Base-by-base conservation (phyloP, 179 eudicot genomes). In the Spergularia azorica region DNA sequence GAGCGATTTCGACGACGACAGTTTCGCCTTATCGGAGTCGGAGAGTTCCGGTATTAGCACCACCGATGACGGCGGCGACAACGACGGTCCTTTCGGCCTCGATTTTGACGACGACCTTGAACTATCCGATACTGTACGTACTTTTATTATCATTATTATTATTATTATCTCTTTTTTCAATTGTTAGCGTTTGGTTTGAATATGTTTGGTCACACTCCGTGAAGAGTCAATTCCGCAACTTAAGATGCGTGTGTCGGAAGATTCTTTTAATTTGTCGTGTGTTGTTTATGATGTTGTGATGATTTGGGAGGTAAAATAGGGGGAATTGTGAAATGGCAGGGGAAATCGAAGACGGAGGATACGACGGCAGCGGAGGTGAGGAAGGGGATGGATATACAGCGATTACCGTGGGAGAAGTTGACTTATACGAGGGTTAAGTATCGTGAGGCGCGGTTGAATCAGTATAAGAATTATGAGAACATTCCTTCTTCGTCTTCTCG, bases 371-470 rank as follows among this genome's bases (percentile, higher is more conserved):
- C 74, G 58, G 98, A 95, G 83, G 96, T 85, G 46, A 87, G 86
- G 78, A 92, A 95, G 56, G 97, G 98, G 52, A 95, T 89, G 81
- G 98, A 94, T 84, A 89, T 94, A 38, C 98, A 94, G 61, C 97
- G 98, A 59, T 89, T 94, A 67, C 98, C 94, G 16, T 95, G 97
- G 98, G 96, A 87, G 76, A 91, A 95, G 84, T 87, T 95, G 57
- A 90, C 87, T 81, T 88, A 86, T 70, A 87, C 87, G 12, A 85
- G 98, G 69, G 92, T 79, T 59, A 73, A 78, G 76, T 91, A 95
- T 76, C 90, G 98, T 1, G 91, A 92, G 72, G 84, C 86, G 11
- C 89, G 98, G 69, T 73, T 93, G 79, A 86, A 86, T 84, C 90
- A 83, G 51, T 94, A 94, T 76, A 90, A 85, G 76, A 94, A 92